A percentile compares a stretch with the other conserved stretches of the same genome.
phyloP scores from a whole-genome alignment of 164 flowering plant genomes.

The Hamamelis virginiana region DNA sequence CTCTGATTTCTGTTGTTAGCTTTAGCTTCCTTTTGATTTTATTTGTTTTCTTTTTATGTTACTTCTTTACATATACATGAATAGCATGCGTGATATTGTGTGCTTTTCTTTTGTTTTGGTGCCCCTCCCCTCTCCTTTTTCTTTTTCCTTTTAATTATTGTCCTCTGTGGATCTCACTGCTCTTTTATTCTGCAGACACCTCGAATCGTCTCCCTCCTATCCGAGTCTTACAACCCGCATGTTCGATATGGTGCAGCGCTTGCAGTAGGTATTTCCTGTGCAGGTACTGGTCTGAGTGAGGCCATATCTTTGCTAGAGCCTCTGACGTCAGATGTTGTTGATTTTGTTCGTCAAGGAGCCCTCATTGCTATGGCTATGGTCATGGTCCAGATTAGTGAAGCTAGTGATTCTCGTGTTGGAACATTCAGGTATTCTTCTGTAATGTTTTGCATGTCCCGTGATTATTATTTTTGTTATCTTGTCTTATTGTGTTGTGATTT shows the following conservation, averaged over 20 bases:
- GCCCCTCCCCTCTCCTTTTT: background rate
- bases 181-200: constrained; percentile 68
- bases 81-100: too few species aligned
- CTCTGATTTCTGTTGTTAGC: too few species aligned
- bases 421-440: constrained; percentile 68
- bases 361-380: constrained; percentile 99
- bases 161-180: background rate
- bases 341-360: constrained; percentile 99
- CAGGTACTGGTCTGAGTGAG: constrained; percentile 97
- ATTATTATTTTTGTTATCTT: background rate
- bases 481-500: background rate
- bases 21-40: too few species aligned
- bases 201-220: constrained; percentile 87
- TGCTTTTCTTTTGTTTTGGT: background rate
- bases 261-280: constrained; percentile 99
- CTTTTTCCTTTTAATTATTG: background rate
- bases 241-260: constrained; percentile 99
- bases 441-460: background rate
- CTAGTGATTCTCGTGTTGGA: constrained; percentile 96
- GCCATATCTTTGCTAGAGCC: constrained; percentile 98
- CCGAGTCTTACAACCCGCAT: constrained; percentile 98
- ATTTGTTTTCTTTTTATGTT: background rate
- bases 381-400: constrained; percentile 93
- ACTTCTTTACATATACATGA: too few species aligned
- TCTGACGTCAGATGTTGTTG: constrained; percentile 95